Evolutionary conservation across 176 grass and related monocot species (phyloP).

Genomic region (Oryza meridionalis): DNA sequence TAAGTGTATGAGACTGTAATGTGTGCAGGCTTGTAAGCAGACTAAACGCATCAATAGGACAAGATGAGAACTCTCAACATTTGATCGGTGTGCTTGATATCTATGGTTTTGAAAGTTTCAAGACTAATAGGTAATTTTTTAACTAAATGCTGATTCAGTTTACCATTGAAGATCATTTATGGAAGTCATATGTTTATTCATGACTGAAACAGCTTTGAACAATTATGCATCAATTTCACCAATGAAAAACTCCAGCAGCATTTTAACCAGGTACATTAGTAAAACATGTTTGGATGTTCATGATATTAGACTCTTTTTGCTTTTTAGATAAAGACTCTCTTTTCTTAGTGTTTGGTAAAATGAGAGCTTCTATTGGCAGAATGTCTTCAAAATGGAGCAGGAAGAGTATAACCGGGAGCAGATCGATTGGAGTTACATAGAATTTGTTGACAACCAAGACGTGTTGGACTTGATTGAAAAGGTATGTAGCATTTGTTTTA

Average conservation of each 20-base stretch:
- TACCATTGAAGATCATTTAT: constrained; percentile 32
- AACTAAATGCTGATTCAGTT: constrained; percentile 28
- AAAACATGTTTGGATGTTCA: constrained; percentile 33
- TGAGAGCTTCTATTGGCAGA: constrained; percentile 56
- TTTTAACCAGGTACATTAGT: constrained; percentile 78
- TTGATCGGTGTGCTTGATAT: constrained; percentile 98
- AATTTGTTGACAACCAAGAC: constrained; percentile 97
- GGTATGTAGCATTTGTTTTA: constrained; percentile 44
- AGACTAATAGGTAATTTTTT: constrained; percentile 84
- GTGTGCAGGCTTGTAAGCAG: constrained; percentile 83
- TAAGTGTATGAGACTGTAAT: constrained; percentile 33
- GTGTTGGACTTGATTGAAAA: constrained; percentile 91
- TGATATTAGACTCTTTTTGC: constrained; percentile 22
- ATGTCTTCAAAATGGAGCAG: constrained; percentile 98
- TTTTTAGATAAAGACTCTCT: constrained; percentile 18
- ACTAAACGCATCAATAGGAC: constrained; percentile 90
- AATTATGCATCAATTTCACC: constrained; percentile 94
- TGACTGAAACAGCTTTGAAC: constrained; percentile 81
- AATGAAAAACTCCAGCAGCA: constrained; percentile 97
- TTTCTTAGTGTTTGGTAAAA: constrained; percentile 34
- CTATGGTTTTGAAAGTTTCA: constrained; percentile 98
- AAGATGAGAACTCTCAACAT: constrained; percentile 69
- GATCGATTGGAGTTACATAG: constrained; percentile 94
- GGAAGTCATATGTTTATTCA: constrained; percentile 38
- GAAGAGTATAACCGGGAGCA: constrained; percentile 91